phyloP scores from a whole-genome alignment of 176 grass and related monocot species.

The Canna indica region DNA sequence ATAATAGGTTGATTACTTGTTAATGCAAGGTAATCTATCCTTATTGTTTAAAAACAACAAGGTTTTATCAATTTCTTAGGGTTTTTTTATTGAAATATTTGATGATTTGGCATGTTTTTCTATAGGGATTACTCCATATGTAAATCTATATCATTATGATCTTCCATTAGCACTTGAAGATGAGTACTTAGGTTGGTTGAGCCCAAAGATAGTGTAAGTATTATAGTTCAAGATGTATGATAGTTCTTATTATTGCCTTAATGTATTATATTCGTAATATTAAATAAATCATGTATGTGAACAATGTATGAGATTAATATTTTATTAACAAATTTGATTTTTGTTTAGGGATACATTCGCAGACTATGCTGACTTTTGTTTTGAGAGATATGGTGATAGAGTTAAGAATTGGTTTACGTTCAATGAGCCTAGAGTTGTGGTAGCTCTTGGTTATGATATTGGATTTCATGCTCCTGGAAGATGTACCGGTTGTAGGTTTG shows the following conservation, averaged over 20 bases:
- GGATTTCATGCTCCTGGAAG: constrained; percentile 38
- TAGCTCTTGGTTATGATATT: constrained; percentile 45
- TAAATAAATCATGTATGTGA: too few species aligned
- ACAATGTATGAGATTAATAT: too few species aligned
- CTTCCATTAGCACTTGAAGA: constrained; percentile 40
- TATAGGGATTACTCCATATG: constrained; percentile 50
- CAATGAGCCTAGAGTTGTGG: constrained; percentile 34
- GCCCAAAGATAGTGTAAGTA: too few species aligned
- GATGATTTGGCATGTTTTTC: not conserved
- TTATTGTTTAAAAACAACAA: too few species aligned
- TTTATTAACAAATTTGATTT: too few species aligned
- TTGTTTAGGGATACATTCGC: constrained; percentile 24
- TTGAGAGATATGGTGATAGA: constrained; percentile 33
- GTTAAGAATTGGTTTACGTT: constrained; percentile 52
- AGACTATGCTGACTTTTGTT: constrained; percentile 41
- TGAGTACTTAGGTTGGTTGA: constrained; percentile 38
- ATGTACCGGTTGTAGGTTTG: constrained; percentile 43
- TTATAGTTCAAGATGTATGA: constrained; percentile 46
- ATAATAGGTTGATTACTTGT: too few species aligned
- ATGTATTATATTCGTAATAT: not conserved
- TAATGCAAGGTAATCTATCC: too few species aligned
- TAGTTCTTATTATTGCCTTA: not conserved
- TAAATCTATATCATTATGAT: constrained; percentile 66
- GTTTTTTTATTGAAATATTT: too few species aligned
- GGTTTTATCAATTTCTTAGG: not conserved